phyloP scores from a whole-genome alignment of 805 yeast species.

The Nakazawaea ernobii region DNA sequence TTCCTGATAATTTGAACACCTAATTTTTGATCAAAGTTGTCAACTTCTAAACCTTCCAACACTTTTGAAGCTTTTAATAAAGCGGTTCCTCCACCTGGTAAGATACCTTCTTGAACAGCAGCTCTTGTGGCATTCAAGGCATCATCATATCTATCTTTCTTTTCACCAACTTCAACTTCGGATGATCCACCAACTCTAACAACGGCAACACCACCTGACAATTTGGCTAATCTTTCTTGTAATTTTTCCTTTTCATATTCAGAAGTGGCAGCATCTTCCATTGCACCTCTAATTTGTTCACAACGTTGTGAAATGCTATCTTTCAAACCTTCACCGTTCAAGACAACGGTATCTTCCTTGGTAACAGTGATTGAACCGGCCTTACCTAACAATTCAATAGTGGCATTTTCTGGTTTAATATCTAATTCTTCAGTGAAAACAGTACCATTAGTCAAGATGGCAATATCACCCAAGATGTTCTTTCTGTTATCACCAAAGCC shows the following conservation, averaged over 20 bases:
- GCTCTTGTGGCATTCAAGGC: constrained; percentile 98
- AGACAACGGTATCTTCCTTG: constrained; percentile 90
- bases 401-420: constrained; percentile 91
- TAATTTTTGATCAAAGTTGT: constrained; percentile 91
- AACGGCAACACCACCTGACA: constrained; percentile 98
- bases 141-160: constrained; percentile 98
- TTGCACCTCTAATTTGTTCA: constrained; percentile 84
- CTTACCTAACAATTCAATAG: constrained; percentile 83
- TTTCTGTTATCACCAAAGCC: constrained; percentile 99
- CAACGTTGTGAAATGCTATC: constrained; percentile 78
- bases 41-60: constrained; percentile 64
- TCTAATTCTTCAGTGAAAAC: constrained; percentile 89
- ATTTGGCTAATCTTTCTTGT: constrained; percentile 95
- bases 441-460: constrained; percentile 92
- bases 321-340: constrained; percentile 89
- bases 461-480: constrained; percentile 93
- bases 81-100: constrained; percentile 99
- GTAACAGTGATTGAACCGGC: constrained; percentile 90
- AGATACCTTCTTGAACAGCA: constrained; percentile 96
- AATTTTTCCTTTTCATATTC: constrained; percentile 96
- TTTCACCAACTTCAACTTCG: constrained; percentile 97
- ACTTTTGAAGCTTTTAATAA: constrained; percentile 83
- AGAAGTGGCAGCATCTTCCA: constrained; percentile 67
- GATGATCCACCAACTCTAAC: constrained; percentile 96
- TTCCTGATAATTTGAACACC: constrained; percentile 92